Base-by-base conservation (phyloP, 2,329 filamentous ascomycete genomes). In the Paramyrothecium roridum region DNA sequence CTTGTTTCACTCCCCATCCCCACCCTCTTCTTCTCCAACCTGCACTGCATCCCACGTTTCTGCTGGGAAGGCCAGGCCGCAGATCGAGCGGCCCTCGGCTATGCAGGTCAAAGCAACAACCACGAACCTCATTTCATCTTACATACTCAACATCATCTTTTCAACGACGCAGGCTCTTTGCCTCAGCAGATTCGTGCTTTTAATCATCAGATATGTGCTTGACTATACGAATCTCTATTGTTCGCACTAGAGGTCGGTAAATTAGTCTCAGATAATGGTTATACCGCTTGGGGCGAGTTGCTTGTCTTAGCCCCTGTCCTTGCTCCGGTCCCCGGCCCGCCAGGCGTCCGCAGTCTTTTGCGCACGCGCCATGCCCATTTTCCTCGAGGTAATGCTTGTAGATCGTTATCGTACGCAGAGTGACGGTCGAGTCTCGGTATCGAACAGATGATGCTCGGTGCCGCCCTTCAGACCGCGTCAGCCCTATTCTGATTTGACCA, bases 1-100 rank as follows among this genome's bases (percentile, higher is more conserved):
- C 60, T 53, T 67, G 65, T 65, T 62, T 62, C 61, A 62, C 57
- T 52, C 59, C 63, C 61, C 52, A 56, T 58, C 59, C 64, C 63
- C 64, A 64, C 62, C 51, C 40, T 40, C 40, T 12, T 30, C 51
- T 33, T 34, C 40, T 30, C 40, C 51, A 21, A 19, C 51, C 12
- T 34, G 23, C 40, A 34, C 51, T 52, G 51, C 51, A 47, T 46
- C 51, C 43, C 57, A 57, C 50, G 63, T 65, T 67, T 66, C 62
- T 67, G 70, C 67, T 70, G 62, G 62, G 57, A 62, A 63, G 57
- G 59, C 50, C 37, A 59, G 67, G 68, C 61, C 67, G 70, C 70
- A 72, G 67, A 68, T 67, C 61, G 59, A 65, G 67, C 66, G 69
- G 59, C 70, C 70, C 67, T 72, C 70, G 69, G 70, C 59, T 73